Evolutionary conservation across 2,329 filamentous ascomycete genomes (phyloP), one percentile per base, ranked within the genome.

Genomic region (Chrysoporthe cubensis): DNA sequence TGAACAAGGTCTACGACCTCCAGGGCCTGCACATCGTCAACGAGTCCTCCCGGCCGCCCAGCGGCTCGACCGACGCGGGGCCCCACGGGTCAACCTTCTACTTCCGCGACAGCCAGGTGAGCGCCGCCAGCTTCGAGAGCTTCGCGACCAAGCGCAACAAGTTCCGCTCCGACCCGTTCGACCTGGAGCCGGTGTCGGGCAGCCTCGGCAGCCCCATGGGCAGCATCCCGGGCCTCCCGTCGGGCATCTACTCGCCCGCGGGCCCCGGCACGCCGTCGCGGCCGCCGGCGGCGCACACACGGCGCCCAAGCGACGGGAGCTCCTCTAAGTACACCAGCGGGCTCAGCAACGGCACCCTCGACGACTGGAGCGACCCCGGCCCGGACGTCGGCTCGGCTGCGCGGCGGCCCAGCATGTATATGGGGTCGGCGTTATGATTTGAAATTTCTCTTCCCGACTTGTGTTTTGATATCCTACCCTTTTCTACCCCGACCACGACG

Each of bases 121-220:
- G 83, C 72, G 80, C 82, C 52, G 80, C 83, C 56, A 84, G 80
- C 50, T 73, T 76, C n/a, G 77, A 77, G 44, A 82, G 80, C n/a
- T 80, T 83, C 57, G 80, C 80, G 57, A 81, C 78, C 6, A 77
- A 80, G 18, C 82, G 84, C 66, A 84, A 84, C 72, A 87, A 87
- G 73, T 87, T 88, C 74, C 85, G 87, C 57, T 89, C 87, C 1
- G 87, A 90, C 71, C 88, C 87, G 1, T 90, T 90, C 73, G 88
- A 90, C 71, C 80, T 90, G n/a, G 88, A 90, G 74, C 76, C 81
- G 56, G 80, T 85, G 44, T 80, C 86, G 72, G 76, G 85, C 7
- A 37, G 65, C 44, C 18, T 64, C 26, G 11, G 32, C 32, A 40
- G 50, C 5, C 56, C 46, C 26, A 78, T 82, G 3, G 73, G 73